Evolutionary conservation across 352 stramenopile species (phyloP).

Genomic region (Phytopythium litorale): DNA sequence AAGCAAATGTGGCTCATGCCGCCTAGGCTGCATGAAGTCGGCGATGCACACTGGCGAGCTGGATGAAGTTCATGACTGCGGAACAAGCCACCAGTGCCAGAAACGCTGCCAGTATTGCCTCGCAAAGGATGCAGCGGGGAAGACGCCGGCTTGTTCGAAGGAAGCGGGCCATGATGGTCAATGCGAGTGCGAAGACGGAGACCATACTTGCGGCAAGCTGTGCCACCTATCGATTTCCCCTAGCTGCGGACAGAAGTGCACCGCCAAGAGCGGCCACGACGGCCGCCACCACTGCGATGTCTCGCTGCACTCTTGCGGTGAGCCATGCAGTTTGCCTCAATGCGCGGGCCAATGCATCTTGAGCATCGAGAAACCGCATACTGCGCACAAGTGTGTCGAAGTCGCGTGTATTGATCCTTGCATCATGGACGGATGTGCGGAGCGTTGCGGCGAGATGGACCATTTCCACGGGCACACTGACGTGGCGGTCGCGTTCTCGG

Average conservation of each 20-base stretch:
- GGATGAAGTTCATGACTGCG: constrained; percentile 39
- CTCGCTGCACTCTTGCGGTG: constrained; percentile 38
- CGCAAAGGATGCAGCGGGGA: constrained; percentile 7
- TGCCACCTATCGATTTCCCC: constrained; percentile 37
- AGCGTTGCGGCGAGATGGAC: constrained; percentile 38
- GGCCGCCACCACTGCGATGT: constrained; percentile 21
- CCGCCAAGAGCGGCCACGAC: constrained; percentile 35
- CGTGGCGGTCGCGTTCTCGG: constrained; percentile 37
- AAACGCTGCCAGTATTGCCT: constrained; percentile 53
- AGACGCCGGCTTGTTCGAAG: constrained; percentile 40
- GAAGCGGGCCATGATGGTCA: constrained; percentile 57
- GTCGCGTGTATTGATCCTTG: constrained; percentile 54
- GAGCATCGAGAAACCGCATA: constrained; percentile 46
- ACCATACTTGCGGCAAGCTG: constrained; percentile 55
- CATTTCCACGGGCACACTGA: constrained; percentile 69
- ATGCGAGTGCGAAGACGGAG: constrained; percentile 55
- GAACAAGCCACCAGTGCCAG: constrained; percentile 39
- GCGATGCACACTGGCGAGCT: constrained; percentile 20
- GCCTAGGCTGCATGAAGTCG: constrained; percentile 62
- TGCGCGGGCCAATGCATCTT: constrained; percentile 47
- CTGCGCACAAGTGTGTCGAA: constrained; percentile 59
- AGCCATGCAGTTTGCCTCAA: constrained; percentile 35
- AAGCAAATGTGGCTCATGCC: constrained; percentile 42
- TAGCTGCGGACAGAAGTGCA: constrained; percentile 55
- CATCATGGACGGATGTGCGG: constrained; percentile 53